Evolutionary conservation across 2,329 filamentous ascomycete species (phyloP), one percentile per base, ranked within the genome.

Genomic region (Aureobasidium uvarum): DNA sequence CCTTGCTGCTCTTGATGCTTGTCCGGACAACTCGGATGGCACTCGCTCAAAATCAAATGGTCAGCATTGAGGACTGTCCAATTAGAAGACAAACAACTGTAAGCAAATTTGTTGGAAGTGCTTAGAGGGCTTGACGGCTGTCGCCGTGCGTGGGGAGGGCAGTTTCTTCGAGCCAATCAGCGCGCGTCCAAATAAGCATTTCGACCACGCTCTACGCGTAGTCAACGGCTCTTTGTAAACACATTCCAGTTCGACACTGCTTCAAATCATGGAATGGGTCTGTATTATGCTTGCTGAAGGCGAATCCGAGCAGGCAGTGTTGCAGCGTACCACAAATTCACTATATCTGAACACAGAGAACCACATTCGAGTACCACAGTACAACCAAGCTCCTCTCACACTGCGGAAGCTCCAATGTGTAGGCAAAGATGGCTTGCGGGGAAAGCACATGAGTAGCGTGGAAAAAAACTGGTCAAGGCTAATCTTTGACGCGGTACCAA

Each of bases 401-500:
- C 56, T 41, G 43, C n/a, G n/a, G 31, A 60, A 48, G 41, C 41
- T 60, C 39, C 28, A 20, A 25, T 11, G 41, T 20, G 56, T 25
- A 36, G 23, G 16, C 14, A 43, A 46, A 55, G 33, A 54, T 4
- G 39, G 41, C 41, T 60, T 60, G 56, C 43, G 56, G 56, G 56
- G 56, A 18, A 58, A 20, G 55, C 38, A 48, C 56, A 38, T 60
- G 5, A 36, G 56, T 60, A 48, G 56, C 56, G 56, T 38, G 39
- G 31, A 20, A 58, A 58, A 58, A 43, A 58, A 58, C 20, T 58
- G 55, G 55, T 58, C 55, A 60, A 20, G 56, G 56, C 56, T 60
- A 31, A 5, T 38, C 56, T 43, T 58, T 23, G 20, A 55, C 52
- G 36, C 52, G 25, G 16, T n/a, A 45, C 39, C 55, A 58, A 58